These are phyloP conservation scores for Reticulascus tulasneorum DNA, from an alignment of 2,329 filamentous ascomycete genomes.

Conservation along the genomic window DNA sequence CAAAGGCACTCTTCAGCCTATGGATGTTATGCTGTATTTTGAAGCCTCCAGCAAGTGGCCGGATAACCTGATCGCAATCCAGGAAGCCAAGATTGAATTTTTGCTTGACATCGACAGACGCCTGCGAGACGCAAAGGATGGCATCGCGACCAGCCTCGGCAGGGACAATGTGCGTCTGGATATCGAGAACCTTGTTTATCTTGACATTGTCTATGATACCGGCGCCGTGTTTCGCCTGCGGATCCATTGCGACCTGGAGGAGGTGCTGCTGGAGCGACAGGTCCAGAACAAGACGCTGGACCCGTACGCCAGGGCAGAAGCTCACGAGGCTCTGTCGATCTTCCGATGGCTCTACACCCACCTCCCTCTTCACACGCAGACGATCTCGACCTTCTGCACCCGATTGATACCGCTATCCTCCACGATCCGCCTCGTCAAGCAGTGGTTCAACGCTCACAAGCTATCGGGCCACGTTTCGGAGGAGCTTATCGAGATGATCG, in stretches of 20 bases:
- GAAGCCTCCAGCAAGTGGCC: conserved; percentile 94
- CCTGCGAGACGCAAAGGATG: conserved; percentile 57
- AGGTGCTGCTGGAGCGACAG: conserved; percentile 72
- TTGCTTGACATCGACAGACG: conserved; percentile 71
- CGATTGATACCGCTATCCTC: conserved; percentile 75
- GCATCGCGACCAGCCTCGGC: conserved; percentile 66
- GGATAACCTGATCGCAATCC: conserved; percentile 84
- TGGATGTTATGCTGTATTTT: conserved; percentile 83
- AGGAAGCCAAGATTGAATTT: conserved; percentile 91
- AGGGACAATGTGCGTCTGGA: conserved; percentile 70
- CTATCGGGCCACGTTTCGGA: conserved; percentile 71
- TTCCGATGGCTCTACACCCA: conserved; percentile 71
- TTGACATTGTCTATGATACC: conserved; percentile 73
- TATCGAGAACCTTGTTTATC: conserved; percentile 72
- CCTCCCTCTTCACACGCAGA: conserved; percentile 75
- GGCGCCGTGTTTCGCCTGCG: conserved; percentile 77
- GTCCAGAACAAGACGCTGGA: conserved; percentile 70
- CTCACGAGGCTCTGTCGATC: conserved; percentile 63
- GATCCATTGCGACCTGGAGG: conserved; percentile 85
- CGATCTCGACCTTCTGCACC: conserved; percentile 74
- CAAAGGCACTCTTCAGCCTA: conserved; percentile 47
- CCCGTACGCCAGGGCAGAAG: conserved; percentile 61
- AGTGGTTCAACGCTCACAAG: conserved; percentile 84
- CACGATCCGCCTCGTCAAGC: conserved; percentile 79
- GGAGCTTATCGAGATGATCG: conserved; percentile 81